phyloP scores from a whole-genome alignment of 345 rosid genomes.

The Passiflora organensis region DNA sequence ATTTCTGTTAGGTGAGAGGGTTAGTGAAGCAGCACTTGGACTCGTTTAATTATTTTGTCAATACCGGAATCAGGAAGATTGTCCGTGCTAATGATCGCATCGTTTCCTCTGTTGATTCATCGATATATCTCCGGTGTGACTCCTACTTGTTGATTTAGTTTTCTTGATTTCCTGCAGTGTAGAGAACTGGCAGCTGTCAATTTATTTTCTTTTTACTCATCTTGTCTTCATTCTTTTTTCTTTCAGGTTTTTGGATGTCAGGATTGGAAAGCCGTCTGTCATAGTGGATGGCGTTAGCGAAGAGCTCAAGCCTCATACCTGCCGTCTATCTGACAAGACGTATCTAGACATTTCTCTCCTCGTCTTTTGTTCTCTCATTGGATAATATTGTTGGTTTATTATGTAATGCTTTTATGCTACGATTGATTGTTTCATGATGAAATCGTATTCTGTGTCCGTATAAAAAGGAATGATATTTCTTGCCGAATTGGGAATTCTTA shows the following conservation, averaged over 20 bases:
- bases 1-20: conserved; percentile 59
- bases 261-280: conserved; percentile 60
- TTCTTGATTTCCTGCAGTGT: not conserved
- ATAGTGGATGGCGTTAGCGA: conserved; percentile 26
- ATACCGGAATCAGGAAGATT: conserved; percentile 74
- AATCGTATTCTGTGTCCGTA: too few relatives aligned
- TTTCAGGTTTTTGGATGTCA: conserved; percentile 63
- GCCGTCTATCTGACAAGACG: conserved; percentile 85
- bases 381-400: not conserved
- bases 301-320: conserved; percentile 56
- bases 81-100: conserved; percentile 69
- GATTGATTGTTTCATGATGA: too few relatives aligned
- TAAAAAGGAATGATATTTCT: too few relatives aligned
- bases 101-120: conserved; percentile 41
- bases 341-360: conserved; percentile 21
- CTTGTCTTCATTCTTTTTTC: not conserved
- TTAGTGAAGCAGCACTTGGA: conserved; percentile 92
- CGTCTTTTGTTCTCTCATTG: not conserved
- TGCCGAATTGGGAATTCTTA: too few relatives aligned
- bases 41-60: conserved; percentile 77
- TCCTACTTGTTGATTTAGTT: not conserved
- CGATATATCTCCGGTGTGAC: conserved; percentile 50
- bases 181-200: not conserved
- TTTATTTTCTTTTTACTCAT: not conserved
- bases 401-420: too few relatives aligned